phyloP scores from a whole-genome alignment of 495 filamentous ascomycete species.

The Xylaria castorea region DNA sequence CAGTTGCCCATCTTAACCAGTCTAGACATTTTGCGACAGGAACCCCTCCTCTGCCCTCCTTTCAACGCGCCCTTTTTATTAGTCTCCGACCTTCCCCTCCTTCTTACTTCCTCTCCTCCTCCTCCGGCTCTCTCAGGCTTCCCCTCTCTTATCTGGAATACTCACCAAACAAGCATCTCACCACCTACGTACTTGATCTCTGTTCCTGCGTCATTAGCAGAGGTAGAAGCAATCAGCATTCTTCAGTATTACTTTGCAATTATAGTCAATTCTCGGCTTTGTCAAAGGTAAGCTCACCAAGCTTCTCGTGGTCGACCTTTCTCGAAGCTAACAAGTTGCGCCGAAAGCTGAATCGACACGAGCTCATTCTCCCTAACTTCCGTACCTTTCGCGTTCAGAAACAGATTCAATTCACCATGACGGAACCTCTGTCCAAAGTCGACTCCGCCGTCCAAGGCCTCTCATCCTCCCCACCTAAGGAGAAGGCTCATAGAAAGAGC shows the following conservation, averaged over 20 bases:
- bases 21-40: conserved; percentile 22
- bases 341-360: conserved; percentile 13
- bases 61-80: conserved; percentile 37
- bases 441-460: conserved; percentile 85
- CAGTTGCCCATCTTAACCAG: conserved; percentile 25
- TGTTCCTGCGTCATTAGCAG: background rate
- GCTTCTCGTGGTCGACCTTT: background rate
- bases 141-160: conserved; percentile 28
- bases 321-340: background rate
- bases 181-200: background rate
- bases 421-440: conserved; percentile 78
- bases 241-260: background rate
- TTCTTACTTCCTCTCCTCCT: conserved; percentile 32
- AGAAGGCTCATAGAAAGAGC: conserved; percentile 72
- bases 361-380: conserved; percentile 23
- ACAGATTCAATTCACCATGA: conserved; percentile 56
- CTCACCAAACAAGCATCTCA: conserved; percentile 7
- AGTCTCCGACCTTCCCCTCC: conserved; percentile 34
- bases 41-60: conserved; percentile 36
- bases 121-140: conserved; percentile 39
- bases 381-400: conserved; percentile 21
- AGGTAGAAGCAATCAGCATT: background rate
- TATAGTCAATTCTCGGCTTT: conserved; percentile 3
- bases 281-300: background rate
- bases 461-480: conserved; percentile 69